Evolutionary conservation across 176 grass and related monocot genomes (phyloP).

Genomic region (Eragrostis curvula): DNA sequence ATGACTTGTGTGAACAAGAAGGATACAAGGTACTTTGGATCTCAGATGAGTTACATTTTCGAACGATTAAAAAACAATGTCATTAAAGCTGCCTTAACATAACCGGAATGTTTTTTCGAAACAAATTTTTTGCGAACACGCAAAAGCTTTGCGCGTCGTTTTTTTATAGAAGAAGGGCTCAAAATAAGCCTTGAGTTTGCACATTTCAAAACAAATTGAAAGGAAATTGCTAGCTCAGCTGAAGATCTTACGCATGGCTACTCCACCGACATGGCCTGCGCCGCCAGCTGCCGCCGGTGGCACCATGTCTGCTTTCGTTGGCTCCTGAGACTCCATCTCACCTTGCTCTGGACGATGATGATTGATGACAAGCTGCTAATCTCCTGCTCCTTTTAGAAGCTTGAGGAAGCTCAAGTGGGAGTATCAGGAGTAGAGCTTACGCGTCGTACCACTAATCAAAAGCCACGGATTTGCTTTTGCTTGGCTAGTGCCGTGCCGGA

Average conservation of each 20-base stretch:
- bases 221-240: too few species aligned
- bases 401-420: not conserved
- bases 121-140: too few species aligned
- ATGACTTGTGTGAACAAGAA: too few species aligned
- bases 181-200: too few species aligned
- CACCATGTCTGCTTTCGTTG: not conserved
- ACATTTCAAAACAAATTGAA: too few species aligned
- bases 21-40: not conserved
- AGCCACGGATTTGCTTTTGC: not conserved
- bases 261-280: not conserved
- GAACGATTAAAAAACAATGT: too few species aligned
- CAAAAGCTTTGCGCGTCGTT: too few species aligned
- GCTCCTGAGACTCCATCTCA: conserved; percentile 33
- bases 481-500: not conserved
- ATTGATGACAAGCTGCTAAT: not conserved
- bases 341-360: not conserved
- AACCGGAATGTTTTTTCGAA: not conserved
- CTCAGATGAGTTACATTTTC: not conserved
- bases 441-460: conserved; percentile 1
- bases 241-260: conserved; percentile 15
- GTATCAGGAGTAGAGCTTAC: not conserved
- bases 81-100: not conserved
- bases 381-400: conserved; percentile 18
- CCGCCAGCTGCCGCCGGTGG: conserved; percentile 5
- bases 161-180: too few species aligned